Percentiles rank a stretch among this genome's conserved stretches.
Conservation (phyloP, 2,329 filamentous ascomycete species). For the Epichloe gansuensis region DNA sequence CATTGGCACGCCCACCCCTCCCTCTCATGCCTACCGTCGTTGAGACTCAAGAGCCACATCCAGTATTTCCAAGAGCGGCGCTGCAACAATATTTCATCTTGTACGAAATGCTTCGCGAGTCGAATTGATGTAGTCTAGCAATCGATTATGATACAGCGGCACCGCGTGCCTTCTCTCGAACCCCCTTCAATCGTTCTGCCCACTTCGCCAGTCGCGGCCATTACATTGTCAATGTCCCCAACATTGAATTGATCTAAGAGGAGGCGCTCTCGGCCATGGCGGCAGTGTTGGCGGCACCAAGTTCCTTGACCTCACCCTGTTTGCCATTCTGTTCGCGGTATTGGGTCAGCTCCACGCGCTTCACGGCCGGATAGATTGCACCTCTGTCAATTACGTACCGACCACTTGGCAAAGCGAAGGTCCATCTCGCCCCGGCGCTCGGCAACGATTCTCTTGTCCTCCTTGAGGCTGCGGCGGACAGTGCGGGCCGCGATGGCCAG, state of each 20-base stretch:
- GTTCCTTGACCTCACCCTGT: constrained; percentile 71
- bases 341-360: constrained; percentile 11
- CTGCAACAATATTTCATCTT: neutral
- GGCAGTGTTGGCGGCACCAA: constrained; percentile 44
- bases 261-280: constrained; percentile 25
- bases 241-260: constrained; percentile 14
- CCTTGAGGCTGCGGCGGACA: constrained; percentile 93
- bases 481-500: constrained; percentile 87
- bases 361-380: neutral
- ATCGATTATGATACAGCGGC: constrained; percentile 22
- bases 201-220: neutral
- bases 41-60: no score
- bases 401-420: constrained; percentile 85
- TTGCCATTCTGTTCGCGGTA: constrained; percentile 69
- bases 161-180: constrained; percentile 1
- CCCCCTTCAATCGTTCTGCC: neutral
- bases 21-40: neutral
- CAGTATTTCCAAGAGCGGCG: neutral
- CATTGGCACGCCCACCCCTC: neutral
- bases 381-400: constrained; percentile 43
- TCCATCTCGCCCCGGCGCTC: constrained; percentile 88
- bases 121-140: constrained; percentile 20
- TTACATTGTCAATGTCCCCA: neutral
- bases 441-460: constrained; percentile 73
- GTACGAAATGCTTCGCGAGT: constrained; percentile 6